Conservation (phyloP, 352 stramenopile species). For the Phytophthora litchii region DNA sequence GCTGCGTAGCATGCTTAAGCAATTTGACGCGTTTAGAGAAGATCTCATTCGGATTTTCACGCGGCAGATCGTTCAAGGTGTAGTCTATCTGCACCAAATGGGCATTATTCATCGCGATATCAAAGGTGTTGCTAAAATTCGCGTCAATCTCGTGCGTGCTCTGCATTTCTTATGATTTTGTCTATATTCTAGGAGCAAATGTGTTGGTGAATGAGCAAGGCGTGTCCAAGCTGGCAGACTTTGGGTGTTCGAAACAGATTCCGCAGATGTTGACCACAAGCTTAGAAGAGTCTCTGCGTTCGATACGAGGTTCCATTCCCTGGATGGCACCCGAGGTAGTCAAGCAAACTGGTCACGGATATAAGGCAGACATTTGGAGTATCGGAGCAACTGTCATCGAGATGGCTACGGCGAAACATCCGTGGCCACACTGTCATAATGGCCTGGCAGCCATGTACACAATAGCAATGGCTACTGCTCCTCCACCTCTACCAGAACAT, state of each 20-base stretch:
- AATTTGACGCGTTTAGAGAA: constrained; percentile 94
- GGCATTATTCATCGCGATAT: constrained; percentile 95
- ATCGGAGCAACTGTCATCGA: constrained; percentile 82
- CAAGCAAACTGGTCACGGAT: constrained; percentile 75
- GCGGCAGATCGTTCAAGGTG: constrained; percentile 89
- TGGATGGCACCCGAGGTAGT: constrained; percentile 87
- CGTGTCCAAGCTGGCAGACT: constrained; percentile 89
- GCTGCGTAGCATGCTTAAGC: constrained; percentile 81
- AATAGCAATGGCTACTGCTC: constrained; percentile 59
- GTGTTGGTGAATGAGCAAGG: constrained; percentile 90
- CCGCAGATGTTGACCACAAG: constrained; percentile 79
- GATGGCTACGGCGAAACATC: constrained; percentile 79
- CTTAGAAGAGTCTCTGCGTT: constrained; percentile 81
- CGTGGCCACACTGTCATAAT: constrained; percentile 69
- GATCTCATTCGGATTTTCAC: constrained; percentile 91
- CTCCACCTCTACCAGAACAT: constrained; percentile 58
- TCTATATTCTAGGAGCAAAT: constrained; percentile 64
- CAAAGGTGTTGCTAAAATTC: constrained; percentile 57
- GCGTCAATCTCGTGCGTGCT: not conserved
- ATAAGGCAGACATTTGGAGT: constrained; percentile 85
- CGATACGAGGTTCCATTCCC: constrained; percentile 84
- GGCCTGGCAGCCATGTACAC: constrained; percentile 70
- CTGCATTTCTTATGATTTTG: not conserved
- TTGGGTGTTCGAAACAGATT: constrained; percentile 91
- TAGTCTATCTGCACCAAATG: constrained; percentile 93